Percentiles rank a stretch among this genome's conserved stretches.
Conservation (phyloP, 495 filamentous ascomycete genomes). For the Thermothielavioides terrestris region DNA sequence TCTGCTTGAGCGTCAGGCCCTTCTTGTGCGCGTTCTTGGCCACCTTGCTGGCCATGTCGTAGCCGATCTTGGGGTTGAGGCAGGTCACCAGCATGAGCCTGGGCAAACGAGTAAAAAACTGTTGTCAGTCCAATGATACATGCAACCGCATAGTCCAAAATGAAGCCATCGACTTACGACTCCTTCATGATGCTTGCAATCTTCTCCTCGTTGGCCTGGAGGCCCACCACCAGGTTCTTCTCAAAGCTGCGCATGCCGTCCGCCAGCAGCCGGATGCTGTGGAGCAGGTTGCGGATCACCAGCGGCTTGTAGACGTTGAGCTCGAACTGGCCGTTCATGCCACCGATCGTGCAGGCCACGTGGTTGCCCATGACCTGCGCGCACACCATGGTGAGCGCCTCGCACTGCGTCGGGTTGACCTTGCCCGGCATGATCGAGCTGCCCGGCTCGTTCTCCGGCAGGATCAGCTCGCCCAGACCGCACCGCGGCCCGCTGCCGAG, state of each 20-base stretch:
- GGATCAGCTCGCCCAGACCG: constrained; percentile 82
- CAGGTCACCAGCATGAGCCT: constrained; percentile 98
- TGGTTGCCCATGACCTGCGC: constrained; percentile 98
- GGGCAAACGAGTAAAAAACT: neutral
- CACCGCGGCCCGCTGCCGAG: constrained; percentile 93
- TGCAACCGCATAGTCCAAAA: too few species aligned
- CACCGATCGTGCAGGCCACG: constrained; percentile 79
- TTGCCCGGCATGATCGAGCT: constrained; percentile 98
- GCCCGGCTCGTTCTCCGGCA: constrained; percentile 97
- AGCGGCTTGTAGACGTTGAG: constrained; percentile 99
- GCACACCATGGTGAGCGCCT: constrained; percentile 96
- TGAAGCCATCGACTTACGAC: too few species aligned
- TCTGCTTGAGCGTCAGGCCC: constrained; percentile 84
- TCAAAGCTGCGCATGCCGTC: constrained; percentile 94
- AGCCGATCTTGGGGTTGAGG: constrained; percentile 96
- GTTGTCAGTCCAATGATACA: constrained; percentile 7
- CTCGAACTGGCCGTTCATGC: constrained; percentile 97
- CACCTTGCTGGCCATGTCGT: constrained; percentile 96
- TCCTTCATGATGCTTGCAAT: constrained; percentile 85
- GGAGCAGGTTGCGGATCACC: constrained; percentile 87
- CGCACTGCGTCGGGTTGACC: constrained; percentile 98
- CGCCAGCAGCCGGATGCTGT: constrained; percentile 75
- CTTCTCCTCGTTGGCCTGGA: constrained; percentile 86
- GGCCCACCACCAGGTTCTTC: constrained; percentile 79
- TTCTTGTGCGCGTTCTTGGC: constrained; percentile 99